A percentile compares a stretch with the other conserved stretches of the same genome.
Evolutionary conservation across 2,329 filamentous ascomycete genomes (phyloP).

Genomic region (Paecilomyces variotii): DNA sequence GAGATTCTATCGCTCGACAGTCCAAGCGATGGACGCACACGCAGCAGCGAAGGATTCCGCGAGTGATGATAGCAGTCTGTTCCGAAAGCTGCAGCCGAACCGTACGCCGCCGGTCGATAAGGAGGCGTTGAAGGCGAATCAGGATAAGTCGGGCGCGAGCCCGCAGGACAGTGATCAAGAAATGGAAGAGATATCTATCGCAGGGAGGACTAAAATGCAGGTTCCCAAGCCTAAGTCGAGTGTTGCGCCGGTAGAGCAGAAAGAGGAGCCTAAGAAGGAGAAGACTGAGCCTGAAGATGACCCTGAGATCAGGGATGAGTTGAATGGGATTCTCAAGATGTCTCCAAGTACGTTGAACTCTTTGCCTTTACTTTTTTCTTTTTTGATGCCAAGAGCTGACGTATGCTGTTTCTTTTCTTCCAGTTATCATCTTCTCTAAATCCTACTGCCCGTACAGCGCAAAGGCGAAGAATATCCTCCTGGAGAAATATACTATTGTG

Average conservation of each 20-base stretch:
- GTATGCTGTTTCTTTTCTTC: conserved; percentile 1
- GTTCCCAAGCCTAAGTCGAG: conserved; percentile 29
- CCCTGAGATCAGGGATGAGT: conserved; percentile 53
- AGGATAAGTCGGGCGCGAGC: conserved; percentile 37
- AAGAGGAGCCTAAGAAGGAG: conserved; percentile 52
- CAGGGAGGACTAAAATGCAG: conserved; percentile 47
- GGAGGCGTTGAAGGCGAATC: conserved; percentile 55
- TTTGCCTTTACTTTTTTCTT: background rate
- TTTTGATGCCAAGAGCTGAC: conserved; percentile 1
- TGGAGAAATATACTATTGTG: conserved; percentile 74
- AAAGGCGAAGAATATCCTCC: conserved; percentile 74
- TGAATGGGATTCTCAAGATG: conserved; percentile 74
- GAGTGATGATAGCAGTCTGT: conserved; percentile 51
- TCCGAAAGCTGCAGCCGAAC: conserved; percentile 61
- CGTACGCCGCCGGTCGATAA: conserved; percentile 60
- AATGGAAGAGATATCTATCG: conserved; percentile 41
- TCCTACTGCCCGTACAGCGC: conserved; percentile 82
- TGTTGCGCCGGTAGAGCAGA: conserved; percentile 37
- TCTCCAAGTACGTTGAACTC: conserved; percentile 59
- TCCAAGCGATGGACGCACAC: conserved; percentile 45
- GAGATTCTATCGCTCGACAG: conserved; percentile 49
- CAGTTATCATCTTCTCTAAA: conserved; percentile 95
- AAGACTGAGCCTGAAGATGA: conserved; percentile 12
- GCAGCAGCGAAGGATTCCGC: conserved; percentile 35
- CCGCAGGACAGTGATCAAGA: conserved; percentile 26